Conservation (phyloP, 352 stramenopile genomes). For the Globisporangium paroecandrum region DNA sequence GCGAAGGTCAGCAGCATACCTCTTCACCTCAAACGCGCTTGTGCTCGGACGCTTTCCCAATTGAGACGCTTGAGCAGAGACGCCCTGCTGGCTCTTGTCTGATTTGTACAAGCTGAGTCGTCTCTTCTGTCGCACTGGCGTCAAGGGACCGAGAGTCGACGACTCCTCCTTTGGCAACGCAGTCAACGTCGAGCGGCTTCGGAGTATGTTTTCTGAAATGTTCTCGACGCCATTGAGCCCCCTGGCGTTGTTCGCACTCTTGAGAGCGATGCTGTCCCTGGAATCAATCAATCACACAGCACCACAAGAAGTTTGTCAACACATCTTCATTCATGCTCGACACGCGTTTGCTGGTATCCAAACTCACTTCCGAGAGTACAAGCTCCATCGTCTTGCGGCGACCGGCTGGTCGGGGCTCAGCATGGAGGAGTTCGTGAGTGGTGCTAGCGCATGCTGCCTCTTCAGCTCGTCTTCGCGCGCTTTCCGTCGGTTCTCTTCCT, state of each 20-base stretch:
- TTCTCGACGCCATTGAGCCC: conserved; percentile 67
- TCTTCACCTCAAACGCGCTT: conserved; percentile 19
- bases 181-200: conserved; percentile 30
- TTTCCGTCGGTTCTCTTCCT: conserved; percentile 50
- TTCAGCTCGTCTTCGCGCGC: conserved; percentile 50
- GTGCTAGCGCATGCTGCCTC: conserved; percentile 32
- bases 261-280: conserved; percentile 33
- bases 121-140: conserved; percentile 25
- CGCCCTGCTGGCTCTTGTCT: conserved; percentile 1
- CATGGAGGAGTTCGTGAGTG: conserved; percentile 24
- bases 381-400: conserved; percentile 56
- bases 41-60: conserved; percentile 12
- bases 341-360: neutral
- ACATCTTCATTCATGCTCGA: neutral
- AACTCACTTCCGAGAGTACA: conserved; percentile 65
- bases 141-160: conserved; percentile 16
- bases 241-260: conserved; percentile 29
- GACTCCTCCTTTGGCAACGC: conserved; percentile 32
- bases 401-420: conserved; percentile 39
- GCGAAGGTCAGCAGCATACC: conserved; percentile 3
- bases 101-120: conserved; percentile 23
- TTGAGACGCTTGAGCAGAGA: neutral
- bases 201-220: conserved; percentile 72
- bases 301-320: neutral
- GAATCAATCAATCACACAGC: conserved; percentile 8